Conservation (phyloP, 768 basidiomycete species). For the Stropharia rugosoannulata region DNA sequence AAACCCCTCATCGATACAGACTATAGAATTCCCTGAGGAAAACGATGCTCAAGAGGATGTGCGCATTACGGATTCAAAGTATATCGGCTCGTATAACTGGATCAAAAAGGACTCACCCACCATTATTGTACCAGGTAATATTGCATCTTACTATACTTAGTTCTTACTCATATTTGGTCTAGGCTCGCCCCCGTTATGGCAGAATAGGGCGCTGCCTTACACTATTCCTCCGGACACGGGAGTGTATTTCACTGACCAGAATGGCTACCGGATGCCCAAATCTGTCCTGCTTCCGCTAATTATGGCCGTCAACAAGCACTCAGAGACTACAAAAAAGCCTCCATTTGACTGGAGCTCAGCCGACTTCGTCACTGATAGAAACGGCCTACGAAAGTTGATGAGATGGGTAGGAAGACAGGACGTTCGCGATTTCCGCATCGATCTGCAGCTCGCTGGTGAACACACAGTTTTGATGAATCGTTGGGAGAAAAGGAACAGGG, state of each 20-base stretch:
- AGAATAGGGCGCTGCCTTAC: slow-evolving; percentile 44
- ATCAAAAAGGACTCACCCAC: slow-evolving; percentile 38
- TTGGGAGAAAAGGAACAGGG: slow-evolving; percentile 44
- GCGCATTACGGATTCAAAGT: slow-evolving; percentile 20
- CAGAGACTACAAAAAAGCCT: slow-evolving; percentile 27
- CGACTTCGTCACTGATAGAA: slow-evolving; percentile 62
- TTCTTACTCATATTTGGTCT: background rate
- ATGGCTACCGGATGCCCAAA: slow-evolving; percentile 43
- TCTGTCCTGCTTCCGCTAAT: slow-evolving; percentile 53
- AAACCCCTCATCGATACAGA: slow-evolving; percentile 23
- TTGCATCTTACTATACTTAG: background rate
- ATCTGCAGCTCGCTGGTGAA: slow-evolving; percentile 58
- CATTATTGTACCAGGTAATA: slow-evolving; percentile 49
- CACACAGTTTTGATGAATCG: slow-evolving; percentile 63
- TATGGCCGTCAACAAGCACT: slow-evolving; percentile 49
- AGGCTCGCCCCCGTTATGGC: slow-evolving; percentile 67
- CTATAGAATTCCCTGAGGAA: slow-evolving; percentile 20
- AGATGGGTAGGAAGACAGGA: slow-evolving; percentile 48
- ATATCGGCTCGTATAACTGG: slow-evolving; percentile 62
- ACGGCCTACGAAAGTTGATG: slow-evolving; percentile 60
- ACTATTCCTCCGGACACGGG: slow-evolving; percentile 56
- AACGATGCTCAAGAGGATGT: slow-evolving; percentile 26
- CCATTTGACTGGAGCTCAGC: slow-evolving; percentile 42
- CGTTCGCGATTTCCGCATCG: slow-evolving; percentile 61
- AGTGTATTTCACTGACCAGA: slow-evolving; percentile 52